phyloP scores from a whole-genome alignment of 2,329 filamentous ascomycete genomes.

The Fusarium siculi region DNA sequence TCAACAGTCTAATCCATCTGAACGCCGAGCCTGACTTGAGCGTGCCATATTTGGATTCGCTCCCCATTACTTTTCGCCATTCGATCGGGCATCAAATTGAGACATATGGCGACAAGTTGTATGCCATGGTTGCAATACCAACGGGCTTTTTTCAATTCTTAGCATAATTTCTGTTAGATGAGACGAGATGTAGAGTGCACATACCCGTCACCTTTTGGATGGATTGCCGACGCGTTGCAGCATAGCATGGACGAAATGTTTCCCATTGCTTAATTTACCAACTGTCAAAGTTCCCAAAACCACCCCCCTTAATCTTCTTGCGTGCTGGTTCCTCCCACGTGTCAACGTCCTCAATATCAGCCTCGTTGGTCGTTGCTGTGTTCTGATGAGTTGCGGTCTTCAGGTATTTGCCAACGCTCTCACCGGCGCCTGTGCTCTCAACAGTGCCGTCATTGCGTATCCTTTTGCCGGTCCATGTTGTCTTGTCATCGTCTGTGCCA shows the following conservation, averaged over 20 bases:
- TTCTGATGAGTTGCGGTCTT: slow-evolving; percentile 60
- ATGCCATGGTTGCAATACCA: slow-evolving; percentile 11
- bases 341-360: slow-evolving; percentile 71
- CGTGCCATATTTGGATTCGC: not conserved
- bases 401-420: slow-evolving; percentile 82
- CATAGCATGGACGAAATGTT: not conserved
- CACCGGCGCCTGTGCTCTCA: slow-evolving; percentile 55
- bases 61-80: slow-evolving; percentile 4
- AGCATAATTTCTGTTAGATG: slow-evolving; percentile 26
- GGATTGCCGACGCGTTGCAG: slow-evolving; percentile 3
- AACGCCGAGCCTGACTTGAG: not conserved
- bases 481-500: slow-evolving; percentile 85
- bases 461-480: slow-evolving; percentile 96
- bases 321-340: slow-evolving; percentile 76
- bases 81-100: slow-evolving; percentile 1
- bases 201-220: slow-evolving; percentile 29
- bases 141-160: slow-evolving; percentile 24
- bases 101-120: slow-evolving; percentile 11
- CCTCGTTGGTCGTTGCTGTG: slow-evolving; percentile 62
- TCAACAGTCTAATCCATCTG: slow-evolving; percentile 41
- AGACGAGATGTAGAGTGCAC: slow-evolving; percentile 20
- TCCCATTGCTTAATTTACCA: slow-evolving; percentile 67
- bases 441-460: slow-evolving; percentile 75
- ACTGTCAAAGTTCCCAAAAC: slow-evolving; percentile 94
- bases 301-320: slow-evolving; percentile 82